Percentiles rank a stretch among this genome's conserved stretches.
Conservation (phyloP, 2,329 filamentous ascomycete species). For the Colletotrichum tropicicola region DNA sequence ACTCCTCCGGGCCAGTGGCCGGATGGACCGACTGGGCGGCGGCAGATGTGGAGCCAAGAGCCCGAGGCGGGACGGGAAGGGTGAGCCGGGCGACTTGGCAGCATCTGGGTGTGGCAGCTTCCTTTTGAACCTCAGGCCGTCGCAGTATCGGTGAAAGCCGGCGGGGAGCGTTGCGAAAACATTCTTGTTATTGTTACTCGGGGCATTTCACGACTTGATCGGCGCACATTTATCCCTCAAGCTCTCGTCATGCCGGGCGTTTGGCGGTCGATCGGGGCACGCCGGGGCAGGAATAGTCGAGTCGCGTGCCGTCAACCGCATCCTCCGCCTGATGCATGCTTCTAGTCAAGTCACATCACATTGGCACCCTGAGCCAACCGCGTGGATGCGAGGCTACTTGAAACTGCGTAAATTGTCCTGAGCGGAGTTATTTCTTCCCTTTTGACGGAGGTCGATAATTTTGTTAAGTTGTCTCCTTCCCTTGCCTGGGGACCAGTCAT, state of each 20-base stretch:
- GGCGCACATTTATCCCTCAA: not conserved
- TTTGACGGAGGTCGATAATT: not conserved
- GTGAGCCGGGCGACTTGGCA: slow-evolving; percentile 16
- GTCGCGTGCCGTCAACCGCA: not conserved
- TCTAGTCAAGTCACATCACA: too few relatives aligned
- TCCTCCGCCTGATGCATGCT: too few relatives aligned
- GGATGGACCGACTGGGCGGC: slow-evolving; percentile 9
- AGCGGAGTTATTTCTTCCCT: not conserved
- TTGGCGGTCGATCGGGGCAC: too few relatives aligned
- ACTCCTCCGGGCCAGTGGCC: not conserved
- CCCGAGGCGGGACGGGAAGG: slow-evolving; percentile 13
- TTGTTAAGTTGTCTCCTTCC: not conserved
- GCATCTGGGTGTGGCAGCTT: not conserved
- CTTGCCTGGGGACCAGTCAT: slow-evolving; percentile 3
- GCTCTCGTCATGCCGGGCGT: not conserved
- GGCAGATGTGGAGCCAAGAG: slow-evolving; percentile 14
- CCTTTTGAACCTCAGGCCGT: not conserved
- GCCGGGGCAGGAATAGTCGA: not conserved
- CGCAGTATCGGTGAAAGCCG: not conserved
- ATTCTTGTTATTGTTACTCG: too few relatives aligned
- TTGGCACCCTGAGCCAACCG: not conserved
- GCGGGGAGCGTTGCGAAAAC: not conserved
- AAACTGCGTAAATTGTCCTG: not conserved
- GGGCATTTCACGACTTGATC: too few relatives aligned
- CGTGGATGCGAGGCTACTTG: not conserved